Conservation (phyloP, 345 rosid species). For the Citrus mangshanensis region DNA sequence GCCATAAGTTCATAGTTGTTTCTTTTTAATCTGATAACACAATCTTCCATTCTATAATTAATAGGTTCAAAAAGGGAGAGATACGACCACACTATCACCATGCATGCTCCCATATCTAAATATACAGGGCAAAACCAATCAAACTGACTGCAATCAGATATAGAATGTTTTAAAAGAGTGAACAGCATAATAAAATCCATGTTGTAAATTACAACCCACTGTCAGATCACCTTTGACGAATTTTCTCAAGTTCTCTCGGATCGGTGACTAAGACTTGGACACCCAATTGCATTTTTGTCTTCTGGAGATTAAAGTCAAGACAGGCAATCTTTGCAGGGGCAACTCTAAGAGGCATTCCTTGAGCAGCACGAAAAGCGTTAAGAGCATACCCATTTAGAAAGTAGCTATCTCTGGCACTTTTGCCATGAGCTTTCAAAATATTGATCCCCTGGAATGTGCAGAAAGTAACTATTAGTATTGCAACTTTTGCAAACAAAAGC, state of each 20-base stretch:
- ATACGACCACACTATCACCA: neutral
- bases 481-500: neutral
- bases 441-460: constrained; percentile 62
- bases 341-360: constrained; percentile 95
- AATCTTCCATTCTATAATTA: neutral
- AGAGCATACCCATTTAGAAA: constrained; percentile 92
- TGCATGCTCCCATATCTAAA: neutral
- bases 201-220: neutral
- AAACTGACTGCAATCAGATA: neutral
- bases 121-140: neutral
- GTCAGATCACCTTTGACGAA: constrained; percentile 73
- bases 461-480: constrained; percentile 3
- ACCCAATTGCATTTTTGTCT: constrained; percentile 95
- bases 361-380: constrained; percentile 94
- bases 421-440: constrained; percentile 92
- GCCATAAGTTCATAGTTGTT: neutral
- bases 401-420: constrained; percentile 91
- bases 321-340: constrained; percentile 93
- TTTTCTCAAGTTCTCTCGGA: constrained; percentile 98
- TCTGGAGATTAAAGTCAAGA: constrained; percentile 97
- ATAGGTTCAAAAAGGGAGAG: neutral
- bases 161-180: neutral
- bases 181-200: neutral
- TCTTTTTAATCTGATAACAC: neutral
- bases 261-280: constrained; percentile 89